Evolutionary conservation across 495 filamentous ascomycete genomes (phyloP).

Genomic region (Penicillium canescens): DNA sequence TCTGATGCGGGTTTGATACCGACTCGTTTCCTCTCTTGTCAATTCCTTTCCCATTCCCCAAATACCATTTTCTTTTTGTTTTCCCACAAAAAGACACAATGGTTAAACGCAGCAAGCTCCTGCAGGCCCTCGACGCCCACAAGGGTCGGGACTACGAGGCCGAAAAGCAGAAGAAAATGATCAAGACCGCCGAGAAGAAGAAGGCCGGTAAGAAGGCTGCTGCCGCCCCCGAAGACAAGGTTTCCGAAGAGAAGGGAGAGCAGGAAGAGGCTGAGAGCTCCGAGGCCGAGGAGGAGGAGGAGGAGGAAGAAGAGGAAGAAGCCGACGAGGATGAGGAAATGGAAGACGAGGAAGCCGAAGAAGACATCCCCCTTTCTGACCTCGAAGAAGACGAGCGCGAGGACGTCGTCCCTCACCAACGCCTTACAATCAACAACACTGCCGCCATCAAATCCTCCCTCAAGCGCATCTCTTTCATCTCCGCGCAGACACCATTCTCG

Average conservation of each 20-base stretch:
- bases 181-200: conserved; percentile 54
- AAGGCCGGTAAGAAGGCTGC: conserved; percentile 46
- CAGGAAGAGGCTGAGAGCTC: conserved; percentile 20
- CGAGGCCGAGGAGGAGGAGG: conserved; percentile 23
- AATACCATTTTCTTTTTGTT: conserved; percentile 16
- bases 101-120: conserved; percentile 65
- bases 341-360: conserved; percentile 46
- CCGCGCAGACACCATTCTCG: conserved; percentile 59
- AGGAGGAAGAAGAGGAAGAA: conserved; percentile 35
- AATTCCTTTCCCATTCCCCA: conserved; percentile 14
- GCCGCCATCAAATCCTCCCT: conserved; percentile 74
- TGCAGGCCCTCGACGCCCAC: conserved; percentile 65
- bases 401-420: conserved; percentile 84
- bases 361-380: conserved; percentile 83
- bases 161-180: conserved; percentile 62
- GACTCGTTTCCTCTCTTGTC: conserved; percentile 17
- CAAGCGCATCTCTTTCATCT: conserved; percentile 72
- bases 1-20: conserved; percentile 15
- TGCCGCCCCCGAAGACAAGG: conserved; percentile 31
- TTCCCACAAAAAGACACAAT: conserved; percentile 34
- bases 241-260: conserved; percentile 27
- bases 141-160: conserved; percentile 68
- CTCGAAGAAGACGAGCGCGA: conserved; percentile 79
- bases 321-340: conserved; percentile 43
- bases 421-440: conserved; percentile 97